Base-by-base conservation (phyloP, 1,284 basidiomycete species). In the Trametes versicolor region DNA sequence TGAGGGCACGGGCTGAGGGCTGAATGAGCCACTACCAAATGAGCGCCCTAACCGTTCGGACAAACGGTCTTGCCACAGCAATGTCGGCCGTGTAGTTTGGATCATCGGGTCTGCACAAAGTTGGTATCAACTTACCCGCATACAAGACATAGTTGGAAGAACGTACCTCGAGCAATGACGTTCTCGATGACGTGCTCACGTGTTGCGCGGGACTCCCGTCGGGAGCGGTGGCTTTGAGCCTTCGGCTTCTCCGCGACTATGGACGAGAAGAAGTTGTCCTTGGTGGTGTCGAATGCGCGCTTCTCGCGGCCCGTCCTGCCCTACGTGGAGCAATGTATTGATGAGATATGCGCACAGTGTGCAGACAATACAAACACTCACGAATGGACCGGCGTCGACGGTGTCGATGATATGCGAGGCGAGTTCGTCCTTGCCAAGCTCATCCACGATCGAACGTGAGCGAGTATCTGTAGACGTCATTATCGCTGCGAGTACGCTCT, bases 401-500 rank as follows among this genome's bases (percentile, higher is more conserved):
- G 90, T 82, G 53, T 82, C 81, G 43, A 94, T 78, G 62, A 94
- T 91, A 67, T 91, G 88, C 47, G 85, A 78, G 5, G 92, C 92
- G 49, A 92, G 81, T 45, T 86, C 84, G 73, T 94, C 93, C 69
- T 87, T 83, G 60, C 83, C 84, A 49, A 95, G 79, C 70, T 94
- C 91, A 29, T 84, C 79, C 43, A 96, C 81, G 54, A 96, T 77
- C 37, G 81, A 81, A 71, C 88, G 86, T 0, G 94, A 89, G 62
- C 91, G 82, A 9, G 85, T 80, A 23, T 73, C 72, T 13, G 63
- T 48, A 57, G 91, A 93, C 65, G 90, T 86, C 61, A 96, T 81
- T 51, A 96, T 84, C 17, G 90, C 87, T n/a, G 93, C 94, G 2
- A 96, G 81, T 15, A 96, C 77, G 13, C 93, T 92, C 78, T 96